Evolutionary conservation across 768 basidiomycete genomes (phyloP).

Genomic region (Podaxis pistillaris): DNA sequence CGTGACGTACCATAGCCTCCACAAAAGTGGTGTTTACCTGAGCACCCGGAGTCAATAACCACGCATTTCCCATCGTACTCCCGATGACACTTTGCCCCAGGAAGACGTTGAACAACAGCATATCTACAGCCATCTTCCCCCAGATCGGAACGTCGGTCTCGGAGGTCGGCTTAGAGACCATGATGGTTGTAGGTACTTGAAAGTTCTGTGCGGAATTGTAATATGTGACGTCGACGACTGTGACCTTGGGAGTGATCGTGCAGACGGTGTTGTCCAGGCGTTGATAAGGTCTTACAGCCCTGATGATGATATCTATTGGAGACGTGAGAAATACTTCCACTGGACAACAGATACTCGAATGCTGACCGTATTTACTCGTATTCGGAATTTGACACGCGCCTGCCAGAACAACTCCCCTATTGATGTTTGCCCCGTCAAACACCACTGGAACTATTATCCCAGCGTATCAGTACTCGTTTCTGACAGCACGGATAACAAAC

Average conservation of each 20-base stretch:
- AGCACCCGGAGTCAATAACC: neutral
- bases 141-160: neutral
- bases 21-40: neutral
- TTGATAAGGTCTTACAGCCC: neutral
- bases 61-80: neutral
- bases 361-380: neutral
- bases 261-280: neutral
- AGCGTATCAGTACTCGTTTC: neutral
- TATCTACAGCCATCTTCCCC: neutral
- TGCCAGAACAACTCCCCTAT: neutral
- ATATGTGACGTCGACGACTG: neutral
- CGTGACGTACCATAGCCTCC: neutral
- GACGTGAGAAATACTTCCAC: neutral
- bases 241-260: neutral
- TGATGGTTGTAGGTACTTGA: neutral
- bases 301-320: slow-evolving; percentile 2
- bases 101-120: neutral
- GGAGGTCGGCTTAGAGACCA: neutral
- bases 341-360: neutral
- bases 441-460: neutral
- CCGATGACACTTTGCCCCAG: neutral
- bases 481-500: neutral
- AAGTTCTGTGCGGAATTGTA: no score
- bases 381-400: neutral
- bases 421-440: neutral